Conservation (phyloP, 495 filamentous ascomycete species). For the Aspergillus baeticus region DNA sequence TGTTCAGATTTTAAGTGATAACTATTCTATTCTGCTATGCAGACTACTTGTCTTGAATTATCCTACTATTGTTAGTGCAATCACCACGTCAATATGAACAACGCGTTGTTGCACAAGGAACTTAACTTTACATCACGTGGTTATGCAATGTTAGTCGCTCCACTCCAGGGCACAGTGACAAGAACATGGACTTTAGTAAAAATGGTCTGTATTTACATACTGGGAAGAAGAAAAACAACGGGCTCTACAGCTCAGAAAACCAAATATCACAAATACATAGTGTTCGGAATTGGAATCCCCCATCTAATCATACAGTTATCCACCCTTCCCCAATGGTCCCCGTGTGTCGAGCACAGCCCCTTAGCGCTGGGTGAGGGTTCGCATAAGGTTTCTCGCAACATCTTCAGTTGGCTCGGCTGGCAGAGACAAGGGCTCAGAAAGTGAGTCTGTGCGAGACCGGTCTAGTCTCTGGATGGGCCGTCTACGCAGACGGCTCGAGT, state of each 20-base stretch:
- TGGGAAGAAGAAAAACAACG: neutral
- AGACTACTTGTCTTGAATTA: no score
- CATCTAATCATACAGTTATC: conserved; percentile 41
- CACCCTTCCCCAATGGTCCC: neutral
- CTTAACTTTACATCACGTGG: no score
- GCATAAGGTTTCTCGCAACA: conserved; percentile 34
- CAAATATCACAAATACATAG: conserved; percentile 20
- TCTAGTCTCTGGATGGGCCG: conserved; percentile 37
- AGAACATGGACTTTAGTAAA: no score
- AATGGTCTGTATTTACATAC: no score
- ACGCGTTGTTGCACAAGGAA: no score
- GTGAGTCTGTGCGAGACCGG: conserved; percentile 9
- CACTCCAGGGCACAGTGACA: no score
- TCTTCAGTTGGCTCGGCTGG: conserved; percentile 23
- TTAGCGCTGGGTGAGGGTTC: conserved; percentile 16
- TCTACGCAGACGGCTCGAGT: conserved; percentile 23
- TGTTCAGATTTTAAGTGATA: no score
- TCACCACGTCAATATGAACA: no score
- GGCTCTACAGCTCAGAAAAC: conserved; percentile 35
- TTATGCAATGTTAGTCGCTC: no score
- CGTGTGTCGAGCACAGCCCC: no score
- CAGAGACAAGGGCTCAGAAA: neutral
- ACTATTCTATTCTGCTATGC: no score
- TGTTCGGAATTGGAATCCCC: conserved; percentile 31
- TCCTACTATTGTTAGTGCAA: no score